Conservation (phyloP, 2,329 filamentous ascomycete species). For the Cordyceps javanica region DNA sequence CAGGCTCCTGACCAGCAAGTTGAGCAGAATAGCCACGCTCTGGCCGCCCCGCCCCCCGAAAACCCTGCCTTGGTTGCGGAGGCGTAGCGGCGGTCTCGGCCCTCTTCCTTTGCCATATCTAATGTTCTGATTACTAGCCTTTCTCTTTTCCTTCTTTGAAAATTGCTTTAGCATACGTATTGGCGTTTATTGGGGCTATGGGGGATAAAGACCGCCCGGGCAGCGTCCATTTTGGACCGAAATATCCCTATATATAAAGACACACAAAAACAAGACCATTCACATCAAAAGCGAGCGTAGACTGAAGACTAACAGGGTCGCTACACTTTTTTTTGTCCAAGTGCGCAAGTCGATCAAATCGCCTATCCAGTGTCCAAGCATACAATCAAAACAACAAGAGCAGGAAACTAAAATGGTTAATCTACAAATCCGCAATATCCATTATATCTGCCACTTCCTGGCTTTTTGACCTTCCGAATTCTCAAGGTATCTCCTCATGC, state of each 20-base stretch:
- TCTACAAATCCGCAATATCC: constrained; percentile 8
- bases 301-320: not conserved
- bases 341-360: not conserved
- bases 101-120: not conserved
- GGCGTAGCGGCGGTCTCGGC: constrained; percentile 16
- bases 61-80: constrained; percentile 35
- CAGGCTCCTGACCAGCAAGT: constrained; percentile 57
- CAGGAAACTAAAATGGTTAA: constrained; percentile 4
- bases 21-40: constrained; percentile 32
- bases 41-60: constrained; percentile 37
- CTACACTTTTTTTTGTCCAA: not conserved
- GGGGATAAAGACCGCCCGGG: constrained; percentile 18
- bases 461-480: not conserved
- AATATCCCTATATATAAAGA: constrained; percentile 21
- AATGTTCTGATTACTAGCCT: constrained; percentile 5
- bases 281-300: not conserved
- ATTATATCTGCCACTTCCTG: not conserved
- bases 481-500: constrained; percentile 22
- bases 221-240: constrained; percentile 24
- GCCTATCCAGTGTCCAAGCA: not conserved
- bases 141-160: not conserved
- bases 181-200: constrained; percentile 29
- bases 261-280: constrained; percentile 15
- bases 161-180: constrained; percentile 31
- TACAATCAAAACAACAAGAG: not conserved